Evolutionary conservation across 2,329 filamentous ascomycete species (phyloP), one percentile per base, ranked within the genome.

Genomic region (Rutstroemia sp.): DNA sequence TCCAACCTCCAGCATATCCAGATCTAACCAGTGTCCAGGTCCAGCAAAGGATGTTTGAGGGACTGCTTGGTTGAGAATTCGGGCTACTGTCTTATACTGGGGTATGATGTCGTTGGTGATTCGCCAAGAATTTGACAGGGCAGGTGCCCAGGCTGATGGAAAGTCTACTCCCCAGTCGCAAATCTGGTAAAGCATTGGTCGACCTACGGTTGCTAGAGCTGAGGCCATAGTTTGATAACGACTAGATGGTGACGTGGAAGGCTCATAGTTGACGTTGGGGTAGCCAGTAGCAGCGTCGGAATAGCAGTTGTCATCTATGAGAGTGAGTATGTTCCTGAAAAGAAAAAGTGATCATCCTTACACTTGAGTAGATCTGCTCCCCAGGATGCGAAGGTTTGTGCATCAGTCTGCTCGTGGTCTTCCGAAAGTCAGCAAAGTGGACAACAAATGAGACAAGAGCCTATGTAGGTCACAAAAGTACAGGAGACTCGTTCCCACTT

Each of bases 281-380:
- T 71, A 68, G 0, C 66, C 65, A 1, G 65, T 64, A 42, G 72
- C 71, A 46, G 68, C 66, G 51, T 65, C 62, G 1, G 65, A 63
- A 41, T 70, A 75, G 60, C 70, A 72, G 52, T 70, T 71, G 54
- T 72, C 73, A 56, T 72, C 61, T 62, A 19, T 18, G 2, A 44
- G 2, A 34, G 34, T 60, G 38, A 61, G 41, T 66, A 14, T 10
- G 30, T 25, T 3, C 2, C 5, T 12, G 18, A 8, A 18, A 21
- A 44, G 37, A 25, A 19, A 44, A 41, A 8, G 27, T 10, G 27
- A 10, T 10, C 27, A 30, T 16, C 27, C 45, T 9, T 58, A 69
- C 71, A 78, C 70, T 78, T 78, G n/a, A 78, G 56, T 4, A 71
- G 66, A 57, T 72, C 70, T 57, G 70, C 69, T 66, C 23, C 67